phyloP scores from a whole-genome alignment of 108 stramenopile species.

The Discostella stelligeroides region DNA sequence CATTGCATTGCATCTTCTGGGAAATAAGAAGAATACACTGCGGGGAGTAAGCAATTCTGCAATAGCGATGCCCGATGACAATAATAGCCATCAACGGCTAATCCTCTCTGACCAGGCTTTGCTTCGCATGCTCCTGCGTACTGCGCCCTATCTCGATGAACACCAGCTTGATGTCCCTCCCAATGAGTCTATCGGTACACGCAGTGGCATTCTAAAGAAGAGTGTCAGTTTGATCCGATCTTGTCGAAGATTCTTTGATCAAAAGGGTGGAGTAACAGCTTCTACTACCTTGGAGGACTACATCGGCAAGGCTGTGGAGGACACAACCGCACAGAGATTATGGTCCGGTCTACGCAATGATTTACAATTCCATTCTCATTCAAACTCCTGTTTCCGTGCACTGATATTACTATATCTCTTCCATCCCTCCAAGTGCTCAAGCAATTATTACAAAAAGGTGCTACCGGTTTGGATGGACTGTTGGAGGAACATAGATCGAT shows the following conservation, averaged over 20 bases:
- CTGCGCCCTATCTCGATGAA: constrained; percentile 85
- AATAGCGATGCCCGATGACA: constrained; percentile 37
- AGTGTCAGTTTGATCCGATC: constrained; percentile 80
- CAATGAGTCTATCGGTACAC: constrained; percentile 56
- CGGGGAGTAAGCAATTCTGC: constrained; percentile 78
- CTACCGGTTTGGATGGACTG: constrained; percentile 76
- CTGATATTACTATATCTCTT: constrained; percentile 80
- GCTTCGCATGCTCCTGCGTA: constrained; percentile 76
- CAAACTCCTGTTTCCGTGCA: constrained; percentile 82
- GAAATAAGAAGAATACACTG: constrained; percentile 71
- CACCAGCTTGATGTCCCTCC: constrained; percentile 64
- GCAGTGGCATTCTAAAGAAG: constrained; percentile 61
- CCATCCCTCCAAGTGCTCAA: constrained; percentile 75
- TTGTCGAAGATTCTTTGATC: constrained; percentile 82
- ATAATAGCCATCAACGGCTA: constrained; percentile 35
- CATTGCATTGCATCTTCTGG: constrained; percentile 62
- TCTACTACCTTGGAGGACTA: constrained; percentile 13
- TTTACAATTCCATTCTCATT: constrained; percentile 79
- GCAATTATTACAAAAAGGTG: constrained; percentile 63
- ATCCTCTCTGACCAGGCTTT: constrained; percentile 73
- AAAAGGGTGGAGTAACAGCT: constrained; percentile 43
- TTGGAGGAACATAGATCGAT: constrained; percentile 85
- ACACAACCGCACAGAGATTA: constrained; percentile 64
- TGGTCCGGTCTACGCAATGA: constrained; percentile 76
- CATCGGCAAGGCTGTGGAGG: constrained; percentile 11